Base-by-base conservation (phyloP, 2,329 filamentous ascomycete species). In the Orbilia oligospora region DNA sequence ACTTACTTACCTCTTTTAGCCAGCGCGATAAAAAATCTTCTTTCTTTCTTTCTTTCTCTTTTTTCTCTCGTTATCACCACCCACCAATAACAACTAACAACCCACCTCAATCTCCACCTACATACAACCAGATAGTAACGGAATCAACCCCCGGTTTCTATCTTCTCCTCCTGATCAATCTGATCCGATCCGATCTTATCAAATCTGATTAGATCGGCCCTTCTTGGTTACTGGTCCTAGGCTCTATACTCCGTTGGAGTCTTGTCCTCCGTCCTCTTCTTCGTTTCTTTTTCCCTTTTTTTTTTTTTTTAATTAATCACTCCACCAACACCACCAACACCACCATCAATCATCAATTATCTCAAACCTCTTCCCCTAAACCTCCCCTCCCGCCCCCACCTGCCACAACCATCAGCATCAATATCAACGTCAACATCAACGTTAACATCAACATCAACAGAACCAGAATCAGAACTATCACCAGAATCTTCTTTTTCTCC, bases 361-460 rank as follows among this genome's bases (percentile, higher is more conserved):
- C 38, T 16, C 38, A 41, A 30, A 16, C 38, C 12, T 41, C 38
- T 41, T 14, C 38, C 16, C 38, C 38, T 41, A 41, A 41, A 10
- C 38, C 38, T 27, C 24, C 9, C 22, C n/a, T 36, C n/a, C 56
- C 63, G 41, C 27, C 63, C 24, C 6, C 46, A 67, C 18, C 61
- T 2, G 12, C 36, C 12, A 38, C 36, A 38, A 14, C 36, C 38
- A n/a, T 66, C 22, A 49, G 27, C 44, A 51, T 14, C 46, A 51
- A n/a, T 46, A 53, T 38, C 30, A 36, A 16, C 46, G n/a, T 53
- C 64, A 55, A 22, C 64, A 44, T n/a, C n/a, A n/a, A n/a, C n/a
- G n/a, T n/a, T 46, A 51, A n/a, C 63, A 53, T 38, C 30, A 36
- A 16, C 46, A 24, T 53, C 64, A 55, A 22, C 64, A 44, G 3